Conservation (phyloP, 2,329 filamentous ascomycete genomes). For the Paecilomyces dactylethromorphus region DNA sequence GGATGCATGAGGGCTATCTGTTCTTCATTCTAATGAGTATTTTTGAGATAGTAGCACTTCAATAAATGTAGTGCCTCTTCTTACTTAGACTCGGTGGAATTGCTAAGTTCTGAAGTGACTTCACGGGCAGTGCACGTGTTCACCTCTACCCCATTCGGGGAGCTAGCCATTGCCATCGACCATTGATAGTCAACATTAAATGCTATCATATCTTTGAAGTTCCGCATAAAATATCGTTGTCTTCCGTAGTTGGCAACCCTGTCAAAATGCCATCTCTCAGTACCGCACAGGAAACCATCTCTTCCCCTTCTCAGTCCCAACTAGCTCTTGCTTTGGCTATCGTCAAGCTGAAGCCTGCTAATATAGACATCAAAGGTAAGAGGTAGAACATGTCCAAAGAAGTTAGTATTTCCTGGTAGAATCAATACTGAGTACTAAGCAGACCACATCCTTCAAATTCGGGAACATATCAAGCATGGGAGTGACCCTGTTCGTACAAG, state of each 20-base stretch:
- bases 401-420: neutral
- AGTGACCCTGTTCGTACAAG: constrained; percentile 8
- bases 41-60: neutral
- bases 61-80: neutral
- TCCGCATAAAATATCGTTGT: neutral
- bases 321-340: constrained; percentile 38
- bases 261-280: neutral
- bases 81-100: neutral
- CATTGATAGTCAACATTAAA: neutral
- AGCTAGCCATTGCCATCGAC: neutral
- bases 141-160: neutral
- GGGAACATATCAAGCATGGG: constrained; percentile 19
- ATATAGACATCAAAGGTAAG: constrained; percentile 29
- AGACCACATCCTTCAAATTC: constrained; percentile 28
- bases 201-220: neutral
- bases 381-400: neutral
- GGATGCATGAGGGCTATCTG: neutral
- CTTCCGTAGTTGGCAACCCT: neutral
- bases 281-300: neutral
- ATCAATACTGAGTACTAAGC: neutral
- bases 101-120: neutral
- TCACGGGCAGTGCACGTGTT: neutral
- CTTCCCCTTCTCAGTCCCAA: constrained; percentile 30
- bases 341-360: constrained; percentile 34
- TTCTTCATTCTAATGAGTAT: neutral